Evolutionary conservation across 2,329 filamentous ascomycete genomes (phyloP), one percentile per base, ranked within the genome.

Genomic region (Monilinia polystroma): DNA sequence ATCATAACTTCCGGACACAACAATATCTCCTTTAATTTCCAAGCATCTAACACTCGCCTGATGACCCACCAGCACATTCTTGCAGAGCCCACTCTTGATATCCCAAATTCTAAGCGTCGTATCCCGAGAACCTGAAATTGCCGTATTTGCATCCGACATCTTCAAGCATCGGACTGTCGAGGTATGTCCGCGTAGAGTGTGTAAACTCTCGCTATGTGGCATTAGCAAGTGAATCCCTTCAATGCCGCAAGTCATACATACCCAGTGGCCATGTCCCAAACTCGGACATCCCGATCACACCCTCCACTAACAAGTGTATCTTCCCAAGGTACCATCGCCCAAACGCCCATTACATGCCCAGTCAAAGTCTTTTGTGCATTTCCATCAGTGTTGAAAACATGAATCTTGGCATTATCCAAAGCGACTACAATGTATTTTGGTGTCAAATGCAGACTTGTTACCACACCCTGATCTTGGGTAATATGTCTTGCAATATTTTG

Each of bases 311-410:
- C 95, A 69, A 99, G 84, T 64, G 92, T 90, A 77, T 99, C 94
- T 68, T 92, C 94, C 91, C 93, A 97, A 8, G 95, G 95, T 32
- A 99, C 93, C 94, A 99, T 98, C 59, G 95, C 95, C 95, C 95
- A 99, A 26, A 99, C 95, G 52, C 95, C 95, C 95, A 99, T 99
- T 55, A 98, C 91, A 80, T 99, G 95, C 14, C 95, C 95, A 75
- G 95, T 90, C 38, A 99, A 81, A 2, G 92, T 97, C 77, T 93
- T 92, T 73, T 96, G 88, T 70, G 92, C 88, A 72, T 93, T 89
- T 45, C 95, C 95, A 72, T 95, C 87, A 0, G 92, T 93, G 77
- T 98, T 92, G 76, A 98, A 99, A 35, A 99, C 93, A 78, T 99
- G 95, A 56, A 99, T 99, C 81, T 96, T 96, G 49, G 95, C 94